phyloP scores from a whole-genome alignment of 352 stramenopile genomes.

The Phytophthora vignae region DNA sequence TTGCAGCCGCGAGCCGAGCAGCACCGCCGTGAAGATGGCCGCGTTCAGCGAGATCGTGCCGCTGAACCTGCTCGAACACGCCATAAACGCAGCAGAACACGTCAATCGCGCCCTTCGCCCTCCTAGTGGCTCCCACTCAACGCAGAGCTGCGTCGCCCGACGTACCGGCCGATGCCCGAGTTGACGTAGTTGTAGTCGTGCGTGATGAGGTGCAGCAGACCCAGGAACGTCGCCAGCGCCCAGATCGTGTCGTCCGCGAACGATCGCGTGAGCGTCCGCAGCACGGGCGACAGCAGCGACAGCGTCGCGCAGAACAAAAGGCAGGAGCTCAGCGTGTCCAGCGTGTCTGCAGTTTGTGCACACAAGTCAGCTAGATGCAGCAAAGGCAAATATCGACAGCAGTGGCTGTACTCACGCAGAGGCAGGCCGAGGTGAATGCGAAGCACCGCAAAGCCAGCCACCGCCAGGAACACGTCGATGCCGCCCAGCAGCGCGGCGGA shows the following conservation, averaged over 20 bases:
- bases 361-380: conserved; percentile 3
- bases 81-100: conserved; percentile 7
- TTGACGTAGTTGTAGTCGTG: conserved; percentile 93
- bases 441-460: conserved; percentile 67
- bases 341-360: conserved; percentile 39
- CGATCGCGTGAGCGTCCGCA: conserved; percentile 91
- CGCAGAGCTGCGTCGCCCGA: background rate
- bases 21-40: conserved; percentile 92
- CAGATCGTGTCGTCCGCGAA: conserved; percentile 94
- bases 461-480: conserved; percentile 66
- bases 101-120: background rate
- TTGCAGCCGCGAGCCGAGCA: conserved; percentile 91
- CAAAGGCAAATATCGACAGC: background rate
- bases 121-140: background rate
- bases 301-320: conserved; percentile 86
- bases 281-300: conserved; percentile 88
- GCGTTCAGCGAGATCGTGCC: conserved; percentile 93
- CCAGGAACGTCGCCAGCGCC: conserved; percentile 78
- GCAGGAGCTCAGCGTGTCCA: conserved; percentile 69
- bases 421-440: conserved; percentile 47
- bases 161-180: conserved; percentile 74
- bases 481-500: conserved; percentile 62
- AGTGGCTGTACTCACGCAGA: conserved; percentile 40
- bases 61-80: conserved; percentile 62
- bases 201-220: conserved; percentile 88